Evolutionary conservation across 441 rosid genomes (phyloP), one percentile per base, ranked within the genome.

Genomic region (Biscutella laevigata): DNA sequence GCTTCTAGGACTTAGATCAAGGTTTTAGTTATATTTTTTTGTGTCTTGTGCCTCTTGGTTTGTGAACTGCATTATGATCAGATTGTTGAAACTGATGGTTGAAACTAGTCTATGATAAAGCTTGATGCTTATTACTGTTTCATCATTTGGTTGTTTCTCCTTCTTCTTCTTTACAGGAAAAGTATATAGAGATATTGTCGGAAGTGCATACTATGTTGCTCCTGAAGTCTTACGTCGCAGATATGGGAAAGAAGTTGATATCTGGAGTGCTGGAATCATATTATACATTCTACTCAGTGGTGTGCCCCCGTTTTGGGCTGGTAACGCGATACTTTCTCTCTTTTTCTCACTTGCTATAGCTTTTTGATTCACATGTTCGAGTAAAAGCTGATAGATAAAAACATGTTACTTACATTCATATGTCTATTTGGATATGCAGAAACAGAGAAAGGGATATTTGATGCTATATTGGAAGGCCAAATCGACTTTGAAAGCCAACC

Each of bases 361-460:
- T 1, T 56, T 48, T 51, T 16, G 4, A 17, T 50, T 21, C 30
- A 19, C 45, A 30, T 37, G 47, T n/a, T 30, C 0, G 1, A 6
- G 3, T 17, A 47, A 25, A 13, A 60, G 16, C 7, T 59, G 37
- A 39, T 8, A 11, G n/a, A n/a, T 20, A 17, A 17, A 20, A 20
- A 5, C 20, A 13, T 39, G 46, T 39, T 58, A 43, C 30, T 9
- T 54, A 33, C 14, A 32, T 52, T 25, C 5, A 30, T 17, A 1
- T 17, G 20, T 56, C 52, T 48, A 40, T 56, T 34, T 47, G 22
- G 36, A 45, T 57, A 34, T 57, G 61, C 66, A 83, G 91, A 80
- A 69, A 75, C 72, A 11, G 91, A 83, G 71, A 80, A 80, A 66
- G 85, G 87, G n/a, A 83, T 83, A 51, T 80, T 80, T 62, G 91